Conservation (phyloP, 2,329 filamentous ascomycete species). For the Tolypocladium cylindrosporum region DNA sequence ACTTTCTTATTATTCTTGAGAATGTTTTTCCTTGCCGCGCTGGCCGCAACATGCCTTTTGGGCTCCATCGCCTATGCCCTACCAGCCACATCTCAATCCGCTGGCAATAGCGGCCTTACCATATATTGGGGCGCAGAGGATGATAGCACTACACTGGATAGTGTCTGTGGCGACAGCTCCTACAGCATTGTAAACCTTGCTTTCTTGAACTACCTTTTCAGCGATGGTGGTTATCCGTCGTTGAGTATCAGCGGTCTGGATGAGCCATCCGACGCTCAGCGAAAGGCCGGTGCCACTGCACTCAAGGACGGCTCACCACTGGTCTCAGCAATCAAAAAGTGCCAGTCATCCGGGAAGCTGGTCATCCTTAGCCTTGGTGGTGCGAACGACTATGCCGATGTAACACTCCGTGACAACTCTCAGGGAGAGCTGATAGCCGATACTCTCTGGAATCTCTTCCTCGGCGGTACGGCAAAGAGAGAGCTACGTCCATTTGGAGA, state of each 20-base stretch:
- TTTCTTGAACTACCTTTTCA: background rate
- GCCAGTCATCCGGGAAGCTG: background rate
- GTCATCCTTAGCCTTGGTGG: background rate
- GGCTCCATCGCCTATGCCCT: background rate
- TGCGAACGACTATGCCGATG: background rate
- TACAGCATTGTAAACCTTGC: background rate
- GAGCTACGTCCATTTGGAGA: constrained; percentile 55
- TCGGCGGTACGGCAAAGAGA: constrained; percentile 27
- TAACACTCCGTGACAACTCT: constrained; percentile 9
- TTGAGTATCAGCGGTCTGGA: background rate
- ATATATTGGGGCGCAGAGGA: background rate
- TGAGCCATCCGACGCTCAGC: background rate
- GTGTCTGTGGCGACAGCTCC: background rate
- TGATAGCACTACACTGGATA: background rate
- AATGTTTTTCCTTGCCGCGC: background rate
- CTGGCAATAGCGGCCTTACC: background rate
- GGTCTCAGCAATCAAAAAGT: background rate
- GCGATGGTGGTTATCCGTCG: background rate
- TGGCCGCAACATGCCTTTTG: background rate
- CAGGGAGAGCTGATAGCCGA: constrained; percentile 46
- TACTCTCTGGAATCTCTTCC: constrained; percentile 59
- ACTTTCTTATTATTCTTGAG: background rate
- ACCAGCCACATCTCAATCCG: background rate
- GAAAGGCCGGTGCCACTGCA: background rate
- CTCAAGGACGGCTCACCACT: background rate